Base-by-base conservation (phyloP, 106 monocot genomes). In the Dioscorea zingiberensis region DNA sequence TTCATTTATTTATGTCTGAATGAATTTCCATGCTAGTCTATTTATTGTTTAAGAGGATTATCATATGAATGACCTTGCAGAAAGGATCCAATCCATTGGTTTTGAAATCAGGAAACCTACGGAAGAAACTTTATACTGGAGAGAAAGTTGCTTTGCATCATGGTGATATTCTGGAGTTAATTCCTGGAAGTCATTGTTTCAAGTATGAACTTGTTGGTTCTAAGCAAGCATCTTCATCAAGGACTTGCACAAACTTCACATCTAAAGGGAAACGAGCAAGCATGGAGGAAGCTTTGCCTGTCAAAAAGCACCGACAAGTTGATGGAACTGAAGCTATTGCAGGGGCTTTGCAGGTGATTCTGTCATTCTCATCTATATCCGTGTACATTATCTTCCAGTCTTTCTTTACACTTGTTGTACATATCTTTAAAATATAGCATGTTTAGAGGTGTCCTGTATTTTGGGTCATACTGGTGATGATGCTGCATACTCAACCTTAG, bases 31-130 rank as follows among this genome's bases (percentile, higher is more conserved):
- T 7, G 7, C 30, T 30, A 30, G 30, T 30, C 30, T 30, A 3
- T n/a, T n/a, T n/a, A n/a, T 30, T 7, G 30, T 2, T 30, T 30
- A 30, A 7, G 2, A 7, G 30, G 30, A 38, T 6, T 6, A 38
- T 38, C 38, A 38, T 38, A 38, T 38, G 27, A 25, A 69, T 76
- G 26, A 0, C n/a, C 51, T 67, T 76, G 53, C 53, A 95, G 94
- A 90, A 95, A 75, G 94, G 94, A 48, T 78, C 85, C 53, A 95
- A 95, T 77, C 94, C 94, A 4, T 71, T 91, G 38, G 67, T 82
- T 53, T 49, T 85, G 16, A 78, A 60, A 65, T 83, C 74, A 0
- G 72, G 76, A 29, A 71, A 63, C 44, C 66, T 83, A 58, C 83
- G 84, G 64, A 85, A 58, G 68, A 91, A 77, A 71, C 63, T 97